Base-by-base conservation (phyloP, 225 moss, liverwort and hornwort species). In the Marchantia polymorpha region DNA sequence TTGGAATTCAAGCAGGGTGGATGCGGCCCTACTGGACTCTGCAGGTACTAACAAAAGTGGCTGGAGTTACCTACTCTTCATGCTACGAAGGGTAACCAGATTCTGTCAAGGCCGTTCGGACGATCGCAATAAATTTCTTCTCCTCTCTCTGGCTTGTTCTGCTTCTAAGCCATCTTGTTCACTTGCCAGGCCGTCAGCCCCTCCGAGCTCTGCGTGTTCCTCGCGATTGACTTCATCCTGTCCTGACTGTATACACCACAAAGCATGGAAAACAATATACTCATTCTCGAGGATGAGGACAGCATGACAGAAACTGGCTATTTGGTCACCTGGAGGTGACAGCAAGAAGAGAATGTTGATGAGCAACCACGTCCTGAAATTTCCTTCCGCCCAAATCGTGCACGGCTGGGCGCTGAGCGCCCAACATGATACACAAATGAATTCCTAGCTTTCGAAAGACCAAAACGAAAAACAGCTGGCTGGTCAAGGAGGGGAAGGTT, bases 221-320 rank as follows among this genome's bases (percentile, higher is more conserved):
- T 60, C 75, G 17, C 31, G 12, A 39, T 46, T 46, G 58, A 76
- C 75, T 39, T 76, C 75, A 0, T 76, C 73, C 73, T 10, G 39
- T 22, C 16, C 1, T 17, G 46, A 16, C 75, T 29, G 27, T 25
- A 54, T 52, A 69, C 69, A 53, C 52, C 26, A 13, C 23, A 48
- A 73, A 73, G 52, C 46, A 72, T 30, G 52, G 13, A 3, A 27
- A 73, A 1, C 64, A 23, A 2, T 72, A 1, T 7, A 52, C 4
- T 23, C 27, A 2, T 72, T 10, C 72, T 52, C 14, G 69, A 69
- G 46, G 7, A 29, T 31, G 75, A 73, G 11, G 51, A 73, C 50
- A 51, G 51, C n/a, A 26, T 17, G 72, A 23, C 10, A 52, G 52
- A 73, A 73, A 31, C 31, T 69, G 19, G 29, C 69, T 69, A 39